Evolutionary conservation across 257 asterid species (phyloP), one percentile per base, ranked within the genome.

Genomic region (Euphrasia confusa): DNA sequence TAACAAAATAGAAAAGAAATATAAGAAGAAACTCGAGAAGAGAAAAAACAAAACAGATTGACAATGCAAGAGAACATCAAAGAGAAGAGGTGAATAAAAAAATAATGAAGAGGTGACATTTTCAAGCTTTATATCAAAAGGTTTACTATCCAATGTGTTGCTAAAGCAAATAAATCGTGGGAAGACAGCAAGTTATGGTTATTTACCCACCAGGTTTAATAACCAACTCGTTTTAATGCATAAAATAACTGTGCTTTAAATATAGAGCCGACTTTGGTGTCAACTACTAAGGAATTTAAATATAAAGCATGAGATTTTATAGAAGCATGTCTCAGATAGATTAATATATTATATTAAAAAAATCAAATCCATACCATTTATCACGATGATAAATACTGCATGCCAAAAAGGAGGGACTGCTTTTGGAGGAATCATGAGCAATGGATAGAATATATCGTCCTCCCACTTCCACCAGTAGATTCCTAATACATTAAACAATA

Each of bases 351-450:
- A 44, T 3, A 26, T 67, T 12, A 63, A 66, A n/a, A 61, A 70
- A 49, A 15, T 56, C 64, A 71, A 62, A 60, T 49, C 40, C 78
- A 67, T 77, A 90, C 97, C 97, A 24, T 90, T 90, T 65, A 90
- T 84, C 61, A 90, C 76, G 76, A 87, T 80, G 73, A 87, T 66
- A 78, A 79, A 90, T 49, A 85, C 52, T 55, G 96, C 96, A 72
- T 87, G 96, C 97, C 95, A 90, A 73, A 90, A 87, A 63, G 96
- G 96, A 54, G 97, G 97, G 68, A 87, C 77, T 45, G 86, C 76
- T 71, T 80, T 85, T 2, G 90, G 95, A 73, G 97, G 97, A 68
- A 87, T 72, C 97, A 90, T 80, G 69, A 85, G 74, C 30, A 90
- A 74, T 14, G 95, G 90, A 64, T 80, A 79, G 65, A 81, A 81